phyloP scores from a whole-genome alignment of 139 green algal genomes.

The Astrephomene gubernaculifera region DNA sequence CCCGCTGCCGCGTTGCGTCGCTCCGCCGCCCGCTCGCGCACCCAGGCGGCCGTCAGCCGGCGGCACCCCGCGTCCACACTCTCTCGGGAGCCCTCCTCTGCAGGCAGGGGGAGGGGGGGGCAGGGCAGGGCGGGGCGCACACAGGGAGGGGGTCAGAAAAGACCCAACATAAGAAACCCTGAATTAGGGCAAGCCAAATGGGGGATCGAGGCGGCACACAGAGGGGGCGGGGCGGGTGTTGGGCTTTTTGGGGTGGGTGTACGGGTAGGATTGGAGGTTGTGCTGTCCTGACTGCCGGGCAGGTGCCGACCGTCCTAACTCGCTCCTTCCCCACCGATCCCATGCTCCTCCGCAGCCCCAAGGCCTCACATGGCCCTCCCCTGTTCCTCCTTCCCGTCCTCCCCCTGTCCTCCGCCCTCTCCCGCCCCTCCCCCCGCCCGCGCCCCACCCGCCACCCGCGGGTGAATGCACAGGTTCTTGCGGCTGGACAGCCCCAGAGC shows the following conservation, averaged over 20 bases:
- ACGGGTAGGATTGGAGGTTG: background rate
- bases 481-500: slow-evolving; percentile 93
- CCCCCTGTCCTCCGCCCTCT: too few relatives aligned
- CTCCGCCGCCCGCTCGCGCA: slow-evolving; percentile 78
- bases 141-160: background rate
- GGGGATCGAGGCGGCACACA: too few relatives aligned
- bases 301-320: background rate
- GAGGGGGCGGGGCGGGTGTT: background rate
- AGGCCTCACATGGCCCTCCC: background rate
- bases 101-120: background rate
- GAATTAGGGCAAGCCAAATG: too few relatives aligned
- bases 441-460: slow-evolving; percentile 73
- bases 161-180: too few relatives aligned
- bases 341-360: too few relatives aligned
- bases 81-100: slow-evolving; percentile 92
- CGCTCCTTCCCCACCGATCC: too few relatives aligned
- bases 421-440: background rate
- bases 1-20: slow-evolving; percentile 79
- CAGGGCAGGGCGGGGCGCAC: background rate
- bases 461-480: slow-evolving; percentile 99
- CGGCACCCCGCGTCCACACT: slow-evolving; percentile 95
- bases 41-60: slow-evolving; percentile 94
- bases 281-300: background rate
- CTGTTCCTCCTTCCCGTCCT: background rate
- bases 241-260: background rate